Evolutionary conservation across 2,329 filamentous ascomycete species (phyloP), one percentile per base, ranked within the genome.

Genomic region (Cladosporium sp.): DNA sequence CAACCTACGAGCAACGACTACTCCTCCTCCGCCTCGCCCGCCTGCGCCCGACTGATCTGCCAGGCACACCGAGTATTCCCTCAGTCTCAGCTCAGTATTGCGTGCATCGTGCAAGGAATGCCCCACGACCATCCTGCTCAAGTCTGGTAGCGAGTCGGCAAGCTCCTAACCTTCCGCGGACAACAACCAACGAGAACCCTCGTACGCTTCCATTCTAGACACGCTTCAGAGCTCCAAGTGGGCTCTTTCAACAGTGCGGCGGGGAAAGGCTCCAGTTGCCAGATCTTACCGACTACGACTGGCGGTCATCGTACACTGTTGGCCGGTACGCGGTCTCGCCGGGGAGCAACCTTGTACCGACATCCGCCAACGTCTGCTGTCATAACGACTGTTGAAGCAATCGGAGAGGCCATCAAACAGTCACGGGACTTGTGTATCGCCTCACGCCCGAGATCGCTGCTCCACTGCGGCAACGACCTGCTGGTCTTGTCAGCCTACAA

Each of bases 91-190:
- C 34, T 36, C 43, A 21, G 46, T 18, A 49, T 60, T 60, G 46
- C 58, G 39, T 34, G 58, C 39, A 28, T 46, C 49, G 43, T 65
- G 63, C 56, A 59, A 65, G 63, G 63, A 59, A 65, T 53, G 63
- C 63, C 63, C 54, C 57, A 59, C 54, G 46, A 25, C 54, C 23
- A n/a, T 25, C 48, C 32, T 23, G 43, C 56, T 23, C 63, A 65
- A 65, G 36, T 65, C 26, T 59, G 63, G 63, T 65, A 65, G 62
- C 62, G 62, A 64, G 39, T 39, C 62, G 62, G 62, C 62, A 64
- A 53, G 54, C 48, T 54, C 56, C 54, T 65, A 58, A 65, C 54
- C 43, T 65, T 51, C 63, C 48, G 54, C 54, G n/a, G 11, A 43
- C 54, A 39, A 39, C 54, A 30, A 39, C 54, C 57, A 51, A 59